These are phyloP conservation scores for Alternaria rosae DNA, from an alignment of 2,329 filamentous ascomycete genomes.

Conservation along the genomic window DNA sequence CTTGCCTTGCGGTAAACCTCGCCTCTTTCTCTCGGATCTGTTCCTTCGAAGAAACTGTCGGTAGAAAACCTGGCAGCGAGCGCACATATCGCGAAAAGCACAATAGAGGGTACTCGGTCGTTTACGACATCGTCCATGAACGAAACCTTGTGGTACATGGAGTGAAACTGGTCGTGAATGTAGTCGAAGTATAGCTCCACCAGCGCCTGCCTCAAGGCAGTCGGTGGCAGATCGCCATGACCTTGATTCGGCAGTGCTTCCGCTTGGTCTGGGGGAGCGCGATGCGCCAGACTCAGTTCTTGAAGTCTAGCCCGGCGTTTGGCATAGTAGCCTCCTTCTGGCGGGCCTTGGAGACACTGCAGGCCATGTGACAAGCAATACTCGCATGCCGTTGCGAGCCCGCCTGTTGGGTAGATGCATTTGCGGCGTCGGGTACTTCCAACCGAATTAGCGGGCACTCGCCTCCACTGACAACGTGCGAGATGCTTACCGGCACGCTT, in stretches of 20 bases:
- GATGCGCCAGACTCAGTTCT: slow-evolving; percentile 14
- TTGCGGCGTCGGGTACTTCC: slow-evolving; percentile 31
- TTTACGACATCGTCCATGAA: slow-evolving; percentile 28
- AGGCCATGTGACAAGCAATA: slow-evolving; percentile 30
- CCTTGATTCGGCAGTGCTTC: slow-evolving; percentile 12
- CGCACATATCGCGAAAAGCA: slow-evolving; percentile 31
- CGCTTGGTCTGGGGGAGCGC: background rate
- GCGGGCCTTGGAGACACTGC: slow-evolving; percentile 29
- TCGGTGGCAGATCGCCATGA: slow-evolving; percentile 19
- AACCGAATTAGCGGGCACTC: slow-evolving; percentile 9
- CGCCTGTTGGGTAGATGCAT: slow-evolving; percentile 28
- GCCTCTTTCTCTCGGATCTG: slow-evolving; percentile 26
- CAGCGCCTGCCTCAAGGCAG: slow-evolving; percentile 24
- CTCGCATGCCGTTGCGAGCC: slow-evolving; percentile 23
- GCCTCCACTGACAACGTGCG: background rate
- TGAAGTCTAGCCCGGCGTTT: slow-evolving; percentile 27
- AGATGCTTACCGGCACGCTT: slow-evolving; percentile 29
- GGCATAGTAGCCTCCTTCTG: slow-evolving; percentile 36
- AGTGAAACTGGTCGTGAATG: slow-evolving; percentile 36
- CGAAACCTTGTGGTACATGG: slow-evolving; percentile 30
- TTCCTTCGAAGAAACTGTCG: slow-evolving; percentile 18
- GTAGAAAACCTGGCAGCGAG: slow-evolving; percentile 30
- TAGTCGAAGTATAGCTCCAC: slow-evolving; percentile 34
- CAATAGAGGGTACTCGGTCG: slow-evolving; percentile 23
- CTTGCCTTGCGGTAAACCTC: slow-evolving; percentile 25